These are phyloP conservation scores for Nicotiana tabacum DNA, from an alignment of 257 asterid species.

Conservation along the genomic window DNA sequence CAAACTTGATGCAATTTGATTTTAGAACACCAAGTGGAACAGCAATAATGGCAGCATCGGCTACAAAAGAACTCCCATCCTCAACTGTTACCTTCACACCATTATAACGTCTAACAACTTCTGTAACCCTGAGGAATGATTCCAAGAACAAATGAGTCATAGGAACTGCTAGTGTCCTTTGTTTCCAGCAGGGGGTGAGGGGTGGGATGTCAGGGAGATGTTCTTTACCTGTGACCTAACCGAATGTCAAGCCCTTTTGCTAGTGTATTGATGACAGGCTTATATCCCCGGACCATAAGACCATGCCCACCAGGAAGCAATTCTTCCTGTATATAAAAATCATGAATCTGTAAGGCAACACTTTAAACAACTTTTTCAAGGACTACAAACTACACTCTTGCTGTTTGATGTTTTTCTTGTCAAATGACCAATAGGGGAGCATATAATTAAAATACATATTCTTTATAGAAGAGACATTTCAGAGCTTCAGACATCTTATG, in stretches of 20 bases:
- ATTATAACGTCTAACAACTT: constrained; percentile 59
- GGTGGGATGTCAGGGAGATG: not conserved
- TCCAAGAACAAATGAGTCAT: not conserved
- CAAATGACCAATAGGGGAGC: not conserved
- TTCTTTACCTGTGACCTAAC: constrained; percentile 64
- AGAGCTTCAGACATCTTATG: not conserved
- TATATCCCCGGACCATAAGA: constrained; percentile 95
- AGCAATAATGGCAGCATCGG: constrained; percentile 92
- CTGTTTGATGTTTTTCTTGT: not conserved
- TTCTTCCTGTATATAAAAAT: constrained; percentile 52
- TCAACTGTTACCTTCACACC: constrained; percentile 85
- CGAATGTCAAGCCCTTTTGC: constrained; percentile 94
- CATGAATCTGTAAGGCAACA: not conserved
- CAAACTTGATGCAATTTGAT: constrained; percentile 63
- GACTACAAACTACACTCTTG: not conserved
- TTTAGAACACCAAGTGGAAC: constrained; percentile 92
- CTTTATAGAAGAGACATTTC: not conserved
- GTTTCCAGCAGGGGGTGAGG: not conserved
- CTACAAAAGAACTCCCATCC: constrained; percentile 73
- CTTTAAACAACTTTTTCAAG: not conserved
- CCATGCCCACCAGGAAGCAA: constrained; percentile 99
- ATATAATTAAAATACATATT: not conserved
- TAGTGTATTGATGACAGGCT: constrained; percentile 82
- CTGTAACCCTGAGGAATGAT: constrained; percentile 52
- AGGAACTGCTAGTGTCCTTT: not conserved